Evolutionary conservation across 2,329 filamentous ascomycete genomes (phyloP).

Genomic region (Cercospora canescens): DNA sequence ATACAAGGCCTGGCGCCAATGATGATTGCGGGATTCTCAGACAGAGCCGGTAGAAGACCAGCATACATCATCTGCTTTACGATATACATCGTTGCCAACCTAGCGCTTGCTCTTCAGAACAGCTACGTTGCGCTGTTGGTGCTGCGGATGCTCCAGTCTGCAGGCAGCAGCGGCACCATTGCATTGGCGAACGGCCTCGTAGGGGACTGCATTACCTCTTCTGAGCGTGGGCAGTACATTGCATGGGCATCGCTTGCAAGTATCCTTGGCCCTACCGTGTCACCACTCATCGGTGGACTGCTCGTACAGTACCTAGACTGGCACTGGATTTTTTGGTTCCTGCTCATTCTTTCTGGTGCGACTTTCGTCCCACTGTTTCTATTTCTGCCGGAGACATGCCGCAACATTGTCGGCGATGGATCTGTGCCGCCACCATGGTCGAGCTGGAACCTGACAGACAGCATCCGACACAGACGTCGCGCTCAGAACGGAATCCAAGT

Average conservation of each 20-base stretch:
- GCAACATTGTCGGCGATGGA: conserved; percentile 60
- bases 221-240: conserved; percentile 73
- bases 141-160: conserved; percentile 63
- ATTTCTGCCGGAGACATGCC: conserved; percentile 55
- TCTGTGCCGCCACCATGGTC: conserved; percentile 58
- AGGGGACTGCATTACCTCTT: conserved; percentile 67
- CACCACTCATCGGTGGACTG: conserved; percentile 65
- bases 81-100: conserved; percentile 37
- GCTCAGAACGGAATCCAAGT: conserved; percentile 22
- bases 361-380: conserved; percentile 58
- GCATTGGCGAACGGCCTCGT: conserved; percentile 71
- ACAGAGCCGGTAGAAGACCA: conserved; percentile 35
- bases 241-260: conserved; percentile 63
- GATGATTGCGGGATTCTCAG: conserved; percentile 34
- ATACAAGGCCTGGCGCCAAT: conserved; percentile 36
- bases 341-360: conserved; percentile 52
- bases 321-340: conserved; percentile 41
- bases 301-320: conserved; percentile 65
- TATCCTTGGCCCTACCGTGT: conserved; percentile 52
- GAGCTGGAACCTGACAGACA: conserved; percentile 59
- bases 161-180: conserved; percentile 68
- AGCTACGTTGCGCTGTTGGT: conserved; percentile 53
- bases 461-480: conserved; percentile 23
- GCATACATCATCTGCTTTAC: conserved; percentile 35
- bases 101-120: conserved; percentile 38